Base-by-base conservation (phyloP, 345 rosid genomes). In the Salix caprea region DNA sequence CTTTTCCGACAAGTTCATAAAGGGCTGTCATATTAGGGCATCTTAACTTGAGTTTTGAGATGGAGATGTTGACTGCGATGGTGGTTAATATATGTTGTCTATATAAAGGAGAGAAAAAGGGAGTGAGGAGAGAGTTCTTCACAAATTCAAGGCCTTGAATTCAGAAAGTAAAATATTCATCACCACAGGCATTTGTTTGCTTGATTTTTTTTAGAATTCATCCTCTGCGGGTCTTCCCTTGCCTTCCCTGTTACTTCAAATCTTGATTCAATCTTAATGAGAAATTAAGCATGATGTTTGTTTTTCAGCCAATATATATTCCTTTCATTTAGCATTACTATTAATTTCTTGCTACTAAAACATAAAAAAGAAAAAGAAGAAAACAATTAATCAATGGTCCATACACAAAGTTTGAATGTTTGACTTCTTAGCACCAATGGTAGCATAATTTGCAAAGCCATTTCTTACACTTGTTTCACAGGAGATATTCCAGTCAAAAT, bases 1-100 rank as follows among this genome's bases (percentile, higher is more conserved):
- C 80, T 91, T 92, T 82, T 89, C 96, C 10, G 96, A 96, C 81
- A 93, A 93, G 83, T 92, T 93, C 87, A 90, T 93, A 83, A 93
- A 85, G 79, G 80, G 93, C 67, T 95, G 99, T 79, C 92, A 90
- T 72, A 95, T 95, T 52, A 85, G 84, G 69, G 87, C 89, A 60
- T 82, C 80, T 82, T 91, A 86, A 86, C 58, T 70, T 77, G 76
- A 77, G 65, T 76, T 69, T 79, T 68, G 69, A 79, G 69, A 48
- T 68, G 58, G 28, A 67, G n/a, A 44, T 60, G 65, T 13, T 62
- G 68, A 69, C 21, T 34, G 42, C 40, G 36, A 70, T 72, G 69
- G 26, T 79, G 79, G 50, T 75, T 71, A 74, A 76, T 66, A 61
- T 77, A 71, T 39, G 78, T 72, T 39, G 78, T 72, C 58, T 83